These are phyloP conservation scores for Fusarium haematococcum DNA, from an alignment of 2,329 filamentous ascomycete species.

Conservation along the genomic window DNA sequence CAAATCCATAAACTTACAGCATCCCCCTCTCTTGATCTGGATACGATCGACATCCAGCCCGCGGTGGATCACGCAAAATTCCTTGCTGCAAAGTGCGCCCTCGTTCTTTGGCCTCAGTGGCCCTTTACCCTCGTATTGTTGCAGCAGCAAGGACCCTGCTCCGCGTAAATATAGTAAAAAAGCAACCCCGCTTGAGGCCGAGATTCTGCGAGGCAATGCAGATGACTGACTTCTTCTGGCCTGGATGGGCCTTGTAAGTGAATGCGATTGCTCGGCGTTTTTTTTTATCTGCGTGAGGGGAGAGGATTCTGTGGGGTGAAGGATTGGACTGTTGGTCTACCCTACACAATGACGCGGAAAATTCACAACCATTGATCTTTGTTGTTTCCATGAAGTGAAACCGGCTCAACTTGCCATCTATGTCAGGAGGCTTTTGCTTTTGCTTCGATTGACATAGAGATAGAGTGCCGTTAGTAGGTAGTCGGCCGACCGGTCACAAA, in stretches of 20 bases:
- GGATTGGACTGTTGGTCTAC: neutral
- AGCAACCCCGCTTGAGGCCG: slow-evolving; percentile 17
- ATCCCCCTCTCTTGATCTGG: neutral
- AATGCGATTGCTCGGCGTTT: neutral
- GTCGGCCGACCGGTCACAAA: neutral
- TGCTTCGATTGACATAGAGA: neutral
- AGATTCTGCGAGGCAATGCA: slow-evolving; percentile 16
- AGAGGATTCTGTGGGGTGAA: neutral
- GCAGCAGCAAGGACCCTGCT: slow-evolving; percentile 26
- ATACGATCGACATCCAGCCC: slow-evolving; percentile 17
- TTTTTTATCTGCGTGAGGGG: neutral
- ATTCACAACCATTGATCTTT: neutral
- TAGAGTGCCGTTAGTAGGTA: neutral
- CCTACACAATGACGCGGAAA: neutral
- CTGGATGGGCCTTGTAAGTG: neutral
- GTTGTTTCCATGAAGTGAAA: neutral
- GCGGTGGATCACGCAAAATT: neutral
- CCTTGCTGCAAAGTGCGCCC: slow-evolving; percentile 5
- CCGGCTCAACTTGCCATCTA: neutral
- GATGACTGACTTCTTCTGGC: neutral
- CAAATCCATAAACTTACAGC: neutral
- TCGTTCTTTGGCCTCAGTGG: slow-evolving; percentile 3
- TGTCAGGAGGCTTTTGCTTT: neutral
- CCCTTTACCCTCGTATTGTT: slow-evolving; percentile 33
- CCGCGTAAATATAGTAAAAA: slow-evolving; percentile 34